Percentiles rank a stretch among this genome's conserved stretches.
phyloP scores from a whole-genome alignment of 208 protist genomes.

The Trypanosoma melophagium region DNA sequence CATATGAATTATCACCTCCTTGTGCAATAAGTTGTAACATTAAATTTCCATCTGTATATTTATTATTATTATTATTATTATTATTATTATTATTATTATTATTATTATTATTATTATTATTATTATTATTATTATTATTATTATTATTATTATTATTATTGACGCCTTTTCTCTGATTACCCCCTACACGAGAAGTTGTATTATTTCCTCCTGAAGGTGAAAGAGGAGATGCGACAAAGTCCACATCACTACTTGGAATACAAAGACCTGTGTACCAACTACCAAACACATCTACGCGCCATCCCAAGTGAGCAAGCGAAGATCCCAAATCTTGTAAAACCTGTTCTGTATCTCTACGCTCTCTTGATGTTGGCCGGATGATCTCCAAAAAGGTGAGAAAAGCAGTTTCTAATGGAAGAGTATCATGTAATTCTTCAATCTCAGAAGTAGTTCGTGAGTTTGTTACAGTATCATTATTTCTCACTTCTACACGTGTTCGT shows the following conservation, averaged over 20 bases:
- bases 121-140: not conserved
- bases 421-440: not conserved
- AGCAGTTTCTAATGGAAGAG: slow-evolving; percentile 39
- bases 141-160: not conserved
- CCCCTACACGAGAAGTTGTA: not conserved
- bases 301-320: slow-evolving; percentile 30
- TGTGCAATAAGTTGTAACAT: not conserved
- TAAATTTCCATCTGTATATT: not conserved
- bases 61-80: not conserved
- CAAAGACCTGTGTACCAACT: slow-evolving; percentile 71
- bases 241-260: slow-evolving; percentile 82
- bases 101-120: not conserved
- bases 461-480: too few species aligned
- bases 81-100: not conserved
- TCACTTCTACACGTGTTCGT: too few species aligned
- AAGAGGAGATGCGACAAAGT: slow-evolving; percentile 58
- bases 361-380: slow-evolving; percentile 36
- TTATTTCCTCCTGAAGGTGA: not conserved
- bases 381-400: slow-evolving; percentile 49
- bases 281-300: slow-evolving; percentile 70
- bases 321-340: slow-evolving; percentile 49
- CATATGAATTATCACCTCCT: not conserved
- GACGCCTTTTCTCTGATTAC: too few species aligned
- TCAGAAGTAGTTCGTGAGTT: too few species aligned
- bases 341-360: slow-evolving; percentile 28